Evolutionary conservation across 75 land plant genomes (phyloP).

Genomic region (Ceratopteris richardii): DNA sequence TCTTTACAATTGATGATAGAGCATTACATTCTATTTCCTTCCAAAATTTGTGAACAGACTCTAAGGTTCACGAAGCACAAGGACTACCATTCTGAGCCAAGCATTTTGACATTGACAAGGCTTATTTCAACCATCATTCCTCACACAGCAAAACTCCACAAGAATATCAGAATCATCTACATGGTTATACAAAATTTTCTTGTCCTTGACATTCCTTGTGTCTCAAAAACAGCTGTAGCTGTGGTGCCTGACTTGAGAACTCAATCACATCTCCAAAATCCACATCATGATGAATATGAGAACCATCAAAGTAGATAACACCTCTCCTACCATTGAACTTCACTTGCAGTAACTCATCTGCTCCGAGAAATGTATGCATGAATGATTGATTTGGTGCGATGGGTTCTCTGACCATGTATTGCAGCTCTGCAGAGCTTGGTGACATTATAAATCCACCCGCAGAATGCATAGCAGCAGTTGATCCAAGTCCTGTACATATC

Average conservation of each 20-base stretch:
- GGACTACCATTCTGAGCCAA: too few species aligned
- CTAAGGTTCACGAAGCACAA: too few species aligned
- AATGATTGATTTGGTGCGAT: constrained; percentile 21
- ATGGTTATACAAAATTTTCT: too few species aligned
- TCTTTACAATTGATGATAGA: too few species aligned
- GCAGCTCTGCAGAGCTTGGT: constrained; percentile 51
- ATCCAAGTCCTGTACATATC: constrained; percentile 87
- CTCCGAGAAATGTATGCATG: constrained; percentile 51
- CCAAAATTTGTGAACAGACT: too few species aligned
- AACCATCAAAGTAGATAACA: constrained; percentile 77
- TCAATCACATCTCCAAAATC: constrained; percentile 61
- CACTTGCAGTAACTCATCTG: constrained; percentile 44
- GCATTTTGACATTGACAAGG: too few species aligned
- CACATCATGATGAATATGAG: constrained; percentile 47
- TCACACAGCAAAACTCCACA: too few species aligned
- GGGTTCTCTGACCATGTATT: constrained; percentile 98
- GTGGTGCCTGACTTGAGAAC: constrained; percentile 60
- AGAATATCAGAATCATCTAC: too few species aligned
- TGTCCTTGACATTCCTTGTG: constrained; percentile 1
- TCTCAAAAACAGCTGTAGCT: constrained; percentile 41
- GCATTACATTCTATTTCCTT: too few species aligned
- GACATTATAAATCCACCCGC: constrained; percentile 90
- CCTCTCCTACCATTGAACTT: constrained; percentile 66
- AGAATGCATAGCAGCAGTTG: constrained; percentile 98
- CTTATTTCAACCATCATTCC: too few species aligned